A percentile compares a stretch with the other conserved stretches of the same genome.
Evolutionary conservation across 345 rosid genomes (phyloP).

Genomic region (Corchorus olitorius): DNA sequence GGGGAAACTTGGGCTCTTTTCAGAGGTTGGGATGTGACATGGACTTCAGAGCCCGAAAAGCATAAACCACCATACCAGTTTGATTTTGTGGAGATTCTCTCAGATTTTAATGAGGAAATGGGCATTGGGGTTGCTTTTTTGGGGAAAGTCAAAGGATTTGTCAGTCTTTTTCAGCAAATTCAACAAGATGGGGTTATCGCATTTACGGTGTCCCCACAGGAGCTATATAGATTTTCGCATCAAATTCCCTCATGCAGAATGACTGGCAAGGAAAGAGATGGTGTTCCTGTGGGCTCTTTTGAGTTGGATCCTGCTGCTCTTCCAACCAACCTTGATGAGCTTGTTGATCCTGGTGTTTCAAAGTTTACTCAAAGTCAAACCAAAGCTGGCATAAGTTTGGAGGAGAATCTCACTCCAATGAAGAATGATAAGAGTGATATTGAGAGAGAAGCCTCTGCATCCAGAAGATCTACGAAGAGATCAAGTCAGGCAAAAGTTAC

Average conservation of each 20-base stretch:
- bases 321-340: conserved; percentile 36
- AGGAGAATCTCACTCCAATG: conserved; percentile 29
- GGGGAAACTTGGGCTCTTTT: conserved; percentile 94
- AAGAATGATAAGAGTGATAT: conserved; percentile 28
- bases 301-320: conserved; percentile 82
- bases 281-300: conserved; percentile 71
- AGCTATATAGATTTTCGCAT: conserved; percentile 78
- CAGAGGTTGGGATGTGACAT: conserved; percentile 65
- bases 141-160: conserved; percentile 78
- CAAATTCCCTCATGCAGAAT: conserved; percentile 62
- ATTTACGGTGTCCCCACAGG: conserved; percentile 41
- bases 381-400: conserved; percentile 18
- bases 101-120: conserved; percentile 44
- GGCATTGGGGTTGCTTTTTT: conserved; percentile 74
- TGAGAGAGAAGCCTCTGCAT: conserved; percentile 11
- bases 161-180: conserved; percentile 55
- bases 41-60: conserved; percentile 48
- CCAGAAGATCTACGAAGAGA: conserved; percentile 33
- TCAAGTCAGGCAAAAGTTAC: conserved; percentile 20
- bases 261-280: conserved; percentile 74
- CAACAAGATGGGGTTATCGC: conserved; percentile 32
- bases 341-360: conserved; percentile 19
- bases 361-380: conserved; percentile 26
- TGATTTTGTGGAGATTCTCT: conserved; percentile 69
- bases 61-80: conserved; percentile 49